Evolutionary conservation across 2,329 filamentous ascomycete genomes (phyloP), one percentile per base, ranked within the genome.

Genomic region (Monosporascus cannonballus): DNA sequence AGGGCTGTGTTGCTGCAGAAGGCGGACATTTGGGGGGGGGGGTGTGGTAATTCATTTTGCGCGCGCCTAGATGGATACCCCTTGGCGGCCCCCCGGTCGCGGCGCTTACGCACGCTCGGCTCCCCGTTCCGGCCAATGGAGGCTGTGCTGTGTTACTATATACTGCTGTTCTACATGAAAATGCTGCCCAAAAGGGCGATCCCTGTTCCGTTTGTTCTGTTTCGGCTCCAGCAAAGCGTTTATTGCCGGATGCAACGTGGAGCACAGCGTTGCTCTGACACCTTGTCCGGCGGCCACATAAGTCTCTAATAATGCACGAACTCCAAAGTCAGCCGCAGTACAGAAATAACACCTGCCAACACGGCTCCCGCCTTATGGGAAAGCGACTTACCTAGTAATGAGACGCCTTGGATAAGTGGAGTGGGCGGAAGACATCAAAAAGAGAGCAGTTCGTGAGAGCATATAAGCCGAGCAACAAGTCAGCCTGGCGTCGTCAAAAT

Each of bases 31-130:
- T 2, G 27, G 51, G 46, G 46, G 20, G 27, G 51, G 46, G 46
- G 51, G 41, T 49, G 53, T 55, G 34, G 41, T 45, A 54, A 49
- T 51, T 59, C 46, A 57, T 61, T 60, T 34, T 34, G 59, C 60
- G 61, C 59, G 61, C 61, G 61, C 56, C 27, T 60, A 46, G n/a
- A 30, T 5, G 42, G 45, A 30, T 47, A 11, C 38, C 44, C 44
- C 47, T 18, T 42, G 39, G 44, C 30, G 11, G 9, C n/a, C n/a
- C n/a, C 41, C n/a, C 15, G 17, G 42, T 25, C 15, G 42, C 42
- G 42, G 42, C 42, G 42, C 42, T 46, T 46, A 46, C 9, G n/a
- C 42, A n/a, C 14, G 5, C 30, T 34, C 30, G 39, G 39, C 39
- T 18, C 14, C 39, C 39, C 17, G 39, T 18, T 18, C 39, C 22